These are phyloP conservation scores for Vitellaria paradoxa DNA, from an alignment of 179 eudicot species.

Conservation along the genomic window DNA sequence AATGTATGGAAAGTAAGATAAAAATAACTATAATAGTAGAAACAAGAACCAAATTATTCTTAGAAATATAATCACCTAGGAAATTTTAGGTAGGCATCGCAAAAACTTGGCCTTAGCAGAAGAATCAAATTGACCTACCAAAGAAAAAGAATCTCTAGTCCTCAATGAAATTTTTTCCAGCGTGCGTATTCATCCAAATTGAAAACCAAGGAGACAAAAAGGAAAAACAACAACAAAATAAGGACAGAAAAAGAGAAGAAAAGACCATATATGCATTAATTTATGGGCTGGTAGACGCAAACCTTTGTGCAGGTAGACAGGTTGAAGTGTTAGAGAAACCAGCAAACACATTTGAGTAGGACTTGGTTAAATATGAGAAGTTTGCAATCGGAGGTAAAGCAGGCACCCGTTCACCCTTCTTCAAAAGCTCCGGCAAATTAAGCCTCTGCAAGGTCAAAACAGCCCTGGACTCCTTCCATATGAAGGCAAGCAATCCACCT, in stretches of 20 bases:
- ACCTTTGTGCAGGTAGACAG: constrained; percentile 50
- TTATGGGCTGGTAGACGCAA: constrained; percentile 5
- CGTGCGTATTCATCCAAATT: not conserved
- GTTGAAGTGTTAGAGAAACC: constrained; percentile 48
- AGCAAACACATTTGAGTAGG: constrained; percentile 73
- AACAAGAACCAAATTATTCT: too few species aligned
- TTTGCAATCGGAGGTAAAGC: constrained; percentile 56
- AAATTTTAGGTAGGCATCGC: too few species aligned
- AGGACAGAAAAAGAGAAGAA: not conserved
- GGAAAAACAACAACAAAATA: not conserved
- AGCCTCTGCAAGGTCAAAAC: constrained; percentile 68
- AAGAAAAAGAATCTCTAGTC: not conserved
- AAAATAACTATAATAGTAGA: too few species aligned
- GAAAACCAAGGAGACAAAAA: constrained; percentile 14
- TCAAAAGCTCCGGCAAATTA: constrained; percentile 57
- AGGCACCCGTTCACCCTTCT: too few species aligned
- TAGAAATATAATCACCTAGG: too few species aligned
- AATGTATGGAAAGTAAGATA: too few species aligned
- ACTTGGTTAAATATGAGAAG: constrained; percentile 73
- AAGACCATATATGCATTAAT: too few species aligned
- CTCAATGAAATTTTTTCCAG: not conserved
- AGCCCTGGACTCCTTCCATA: constrained; percentile 69
- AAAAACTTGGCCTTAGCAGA: too few species aligned
- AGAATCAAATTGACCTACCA: too few species aligned
- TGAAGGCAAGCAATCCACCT: constrained; percentile 58